Evolutionary conservation across 345 rosid genomes (phyloP).

Genomic region (Limnanthes douglasii): DNA sequence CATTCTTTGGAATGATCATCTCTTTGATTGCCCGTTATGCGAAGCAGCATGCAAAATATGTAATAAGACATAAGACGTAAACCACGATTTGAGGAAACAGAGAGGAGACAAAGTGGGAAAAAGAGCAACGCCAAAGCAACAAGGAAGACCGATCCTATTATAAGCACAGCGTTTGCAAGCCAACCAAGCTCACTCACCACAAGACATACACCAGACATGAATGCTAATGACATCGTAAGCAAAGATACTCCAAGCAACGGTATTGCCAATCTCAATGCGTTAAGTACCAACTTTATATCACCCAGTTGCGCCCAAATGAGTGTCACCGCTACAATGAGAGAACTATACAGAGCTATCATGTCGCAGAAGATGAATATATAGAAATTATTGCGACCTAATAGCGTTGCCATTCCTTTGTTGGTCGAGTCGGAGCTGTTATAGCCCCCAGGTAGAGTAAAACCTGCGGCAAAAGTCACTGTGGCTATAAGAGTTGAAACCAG

Average conservation of each 20-base stretch:
- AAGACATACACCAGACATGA: conserved; percentile 1
- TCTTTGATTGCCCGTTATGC: too few relatives aligned
- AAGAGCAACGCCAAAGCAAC: too few relatives aligned
- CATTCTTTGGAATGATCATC: too few relatives aligned
- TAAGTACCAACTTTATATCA: conserved; percentile 2
- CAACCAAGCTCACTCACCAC: conserved; percentile 3
- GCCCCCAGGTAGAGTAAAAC: conserved; percentile 7
- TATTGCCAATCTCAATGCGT: background rate
- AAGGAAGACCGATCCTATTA: conserved; percentile 1
- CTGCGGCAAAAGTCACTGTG: conserved; percentile 6
- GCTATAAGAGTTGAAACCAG: conserved; percentile 4
- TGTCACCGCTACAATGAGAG: conserved; percentile 3
- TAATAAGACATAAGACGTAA: too few relatives aligned
- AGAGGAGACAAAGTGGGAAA: too few relatives aligned
- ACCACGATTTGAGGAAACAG: too few relatives aligned
- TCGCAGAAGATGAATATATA: conserved; percentile 2
- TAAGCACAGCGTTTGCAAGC: background rate
- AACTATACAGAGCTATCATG: conserved; percentile 1
- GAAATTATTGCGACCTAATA: too few relatives aligned
- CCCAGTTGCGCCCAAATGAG: conserved; percentile 12
- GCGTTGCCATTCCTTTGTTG: too few relatives aligned
- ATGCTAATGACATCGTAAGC: background rate
- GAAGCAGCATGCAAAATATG: too few relatives aligned
- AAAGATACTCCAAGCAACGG: conserved; percentile 3
- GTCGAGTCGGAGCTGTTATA: conserved; percentile 9